Conservation (phyloP, 495 filamentous ascomycete genomes). For the Endocarpon pusillum region DNA sequence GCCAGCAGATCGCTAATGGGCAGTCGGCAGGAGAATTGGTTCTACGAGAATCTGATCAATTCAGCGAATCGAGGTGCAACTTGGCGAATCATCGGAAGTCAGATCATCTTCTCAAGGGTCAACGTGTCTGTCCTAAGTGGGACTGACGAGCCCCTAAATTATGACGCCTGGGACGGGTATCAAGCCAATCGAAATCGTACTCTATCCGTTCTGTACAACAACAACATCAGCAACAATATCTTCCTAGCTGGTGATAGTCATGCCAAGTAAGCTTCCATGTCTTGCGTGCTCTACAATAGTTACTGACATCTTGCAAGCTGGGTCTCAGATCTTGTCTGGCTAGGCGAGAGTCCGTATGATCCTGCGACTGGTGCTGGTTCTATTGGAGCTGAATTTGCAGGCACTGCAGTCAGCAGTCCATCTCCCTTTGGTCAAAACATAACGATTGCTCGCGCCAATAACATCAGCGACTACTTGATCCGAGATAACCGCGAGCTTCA, state of each 20-base stretch:
- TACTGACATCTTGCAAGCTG: conserved; percentile 38
- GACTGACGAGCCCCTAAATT: conserved; percentile 32
- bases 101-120: conserved; percentile 44
- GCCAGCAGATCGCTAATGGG: conserved; percentile 47
- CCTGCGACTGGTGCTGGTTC: conserved; percentile 34
- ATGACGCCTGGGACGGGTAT: conserved; percentile 54
- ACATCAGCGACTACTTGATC: conserved; percentile 24
- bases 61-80: conserved; percentile 35
- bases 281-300: conserved; percentile 40
- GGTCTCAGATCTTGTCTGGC: conserved; percentile 49
- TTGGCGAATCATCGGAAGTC: conserved; percentile 50
- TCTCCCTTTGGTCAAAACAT: conserved; percentile 34
- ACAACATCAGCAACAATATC: conserved; percentile 49
- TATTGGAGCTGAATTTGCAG: conserved; percentile 51
- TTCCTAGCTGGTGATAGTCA: conserved; percentile 54
- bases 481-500: conserved; percentile 41
- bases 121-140: conserved; percentile 28
- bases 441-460: conserved; percentile 25
- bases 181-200: conserved; percentile 45
- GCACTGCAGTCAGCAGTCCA: conserved; percentile 40
- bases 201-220: conserved; percentile 36
- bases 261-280: conserved; percentile 44
- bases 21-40: conserved; percentile 48
- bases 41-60: conserved; percentile 37
- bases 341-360: conserved; percentile 38